These are phyloP conservation scores for Lonicera japonica DNA, from an alignment of 129 eudicot genomes.

Conservation along the genomic window DNA sequence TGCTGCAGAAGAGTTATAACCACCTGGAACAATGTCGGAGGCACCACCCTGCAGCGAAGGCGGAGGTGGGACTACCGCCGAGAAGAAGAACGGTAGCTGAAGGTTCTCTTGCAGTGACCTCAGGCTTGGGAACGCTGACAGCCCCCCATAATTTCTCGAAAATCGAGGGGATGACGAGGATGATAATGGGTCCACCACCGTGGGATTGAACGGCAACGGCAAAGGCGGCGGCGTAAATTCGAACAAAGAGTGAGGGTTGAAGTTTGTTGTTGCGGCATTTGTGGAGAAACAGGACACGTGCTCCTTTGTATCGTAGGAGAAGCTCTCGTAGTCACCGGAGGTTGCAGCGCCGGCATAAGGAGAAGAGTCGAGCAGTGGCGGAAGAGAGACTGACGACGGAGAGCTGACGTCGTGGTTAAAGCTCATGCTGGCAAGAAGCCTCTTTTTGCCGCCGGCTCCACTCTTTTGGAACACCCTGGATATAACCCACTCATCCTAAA, in stretches of 20 bases:
- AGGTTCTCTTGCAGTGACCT: constrained; percentile 77
- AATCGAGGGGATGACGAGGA: constrained; percentile 12
- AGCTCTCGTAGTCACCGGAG: constrained; percentile 36
- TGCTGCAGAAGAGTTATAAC: constrained; percentile 9
- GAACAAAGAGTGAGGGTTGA: constrained; percentile 5
- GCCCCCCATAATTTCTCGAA: constrained; percentile 10
- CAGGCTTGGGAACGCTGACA: constrained; percentile 46
- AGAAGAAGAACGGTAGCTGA: constrained; percentile 43
- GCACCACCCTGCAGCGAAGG: constrained; percentile 29
- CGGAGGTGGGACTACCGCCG: constrained; percentile 29
- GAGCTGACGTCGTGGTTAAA: constrained; percentile 40
- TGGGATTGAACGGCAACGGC: constrained; percentile 21
- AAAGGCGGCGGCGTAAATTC: constrained; percentile 12
- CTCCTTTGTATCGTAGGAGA: constrained; percentile 51
- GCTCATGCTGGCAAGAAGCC: constrained; percentile 10
- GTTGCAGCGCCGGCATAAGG: constrained; percentile 22
- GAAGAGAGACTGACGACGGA: constrained; percentile 46
- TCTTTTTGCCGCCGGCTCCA: constrained; percentile 42
- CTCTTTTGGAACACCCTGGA: constrained; percentile 76
- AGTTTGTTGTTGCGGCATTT: constrained; percentile 25
- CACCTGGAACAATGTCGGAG: constrained; percentile 15
- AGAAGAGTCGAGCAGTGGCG: constrained; percentile 62
- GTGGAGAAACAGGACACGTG: constrained; percentile 99
- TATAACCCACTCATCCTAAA: constrained; percentile 90
- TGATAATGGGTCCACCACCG: constrained; percentile 8